Base-by-base conservation (phyloP, 2,329 filamentous ascomycete genomes). In the Alternaria infectoria region DNA sequence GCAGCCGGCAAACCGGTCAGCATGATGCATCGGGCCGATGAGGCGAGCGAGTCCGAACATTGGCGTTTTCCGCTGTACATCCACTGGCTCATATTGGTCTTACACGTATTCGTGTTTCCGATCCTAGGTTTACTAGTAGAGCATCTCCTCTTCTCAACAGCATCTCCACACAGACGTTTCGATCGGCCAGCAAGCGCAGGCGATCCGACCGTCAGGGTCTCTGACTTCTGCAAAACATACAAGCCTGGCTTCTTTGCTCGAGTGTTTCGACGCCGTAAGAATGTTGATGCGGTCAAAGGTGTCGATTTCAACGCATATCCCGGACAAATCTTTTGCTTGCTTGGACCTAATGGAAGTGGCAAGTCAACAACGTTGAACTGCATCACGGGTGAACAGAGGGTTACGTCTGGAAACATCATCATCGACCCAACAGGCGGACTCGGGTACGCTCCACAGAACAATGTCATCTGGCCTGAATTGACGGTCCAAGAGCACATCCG, bases 381-480 rank as follows among this genome's bases (percentile, higher is more conserved):
- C 6, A 94, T 97, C 67, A 91, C 93, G 11, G 94, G 94, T 3
- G 86, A 95, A 54, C 93, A 90, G 70, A 91, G 88, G 47, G 85
- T 95, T 17, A 93, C 92, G 0, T 88, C 86, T 61, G 94, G 94
- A 3, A 85, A 85, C 3, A 96, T 97, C 68, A 88, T 87, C 19
- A 90, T 97, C 49, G 90, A 94, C 67, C 90, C 90, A 1, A 90
- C 88, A 10, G 92, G 92, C 9, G 93, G 92, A 0, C 86, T 97
- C n/a, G 94, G 94, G 11, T 89, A 97, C 44, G 95, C 93, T 60
- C 94, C 94, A 0, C 94, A 97, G 77, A 94, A 94, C 83, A 97
- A 97, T 71, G 94, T 97, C 6, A 86, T 97, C 30, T 97, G 94
- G 93, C 91, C 95, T 70, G 90, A 93, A 61, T 82, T 97, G 59